These are phyloP conservation scores for Candida sp. DNA, from an alignment of 1,139 yeast species.

Conservation along the genomic window DNA sequence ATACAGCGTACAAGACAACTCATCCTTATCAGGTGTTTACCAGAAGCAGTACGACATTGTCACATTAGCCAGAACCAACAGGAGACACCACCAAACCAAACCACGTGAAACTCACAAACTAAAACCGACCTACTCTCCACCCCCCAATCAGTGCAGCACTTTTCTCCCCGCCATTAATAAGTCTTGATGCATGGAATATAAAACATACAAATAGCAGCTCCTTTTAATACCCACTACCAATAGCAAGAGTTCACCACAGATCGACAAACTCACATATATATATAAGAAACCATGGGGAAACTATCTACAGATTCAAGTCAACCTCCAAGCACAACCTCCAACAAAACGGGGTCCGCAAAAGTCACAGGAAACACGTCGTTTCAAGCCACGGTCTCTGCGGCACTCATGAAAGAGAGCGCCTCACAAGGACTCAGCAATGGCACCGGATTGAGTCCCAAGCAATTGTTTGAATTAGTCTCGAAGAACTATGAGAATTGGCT, in stretches of 20 bases:
- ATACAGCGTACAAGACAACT: background rate
- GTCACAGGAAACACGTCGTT: constrained; percentile 2
- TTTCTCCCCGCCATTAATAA: background rate
- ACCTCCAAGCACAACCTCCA: background rate
- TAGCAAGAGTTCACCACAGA: background rate
- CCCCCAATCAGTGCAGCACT: background rate
- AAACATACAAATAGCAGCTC: background rate
- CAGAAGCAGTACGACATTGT: too few relatives aligned
- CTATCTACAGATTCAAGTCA: background rate
- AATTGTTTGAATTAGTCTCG: constrained; percentile 38
- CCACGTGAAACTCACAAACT: background rate
- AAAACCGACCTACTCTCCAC: too few relatives aligned
- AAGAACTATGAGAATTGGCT: constrained; percentile 46
- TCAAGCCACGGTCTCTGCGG: constrained; percentile 3
- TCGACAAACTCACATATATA: background rate
- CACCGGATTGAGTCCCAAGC: constrained; percentile 19
- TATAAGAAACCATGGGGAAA: constrained; percentile 5
- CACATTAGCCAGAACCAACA: background rate
- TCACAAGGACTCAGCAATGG: background rate
- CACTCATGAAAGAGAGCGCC: constrained; percentile 3
- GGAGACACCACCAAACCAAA: background rate
- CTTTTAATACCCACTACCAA: background rate
- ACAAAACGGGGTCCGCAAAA: background rate
- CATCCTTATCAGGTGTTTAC: too few relatives aligned
- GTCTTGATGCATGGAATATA: background rate